These are phyloP conservation scores for Aegilops tauschii DNA, from an alignment of 176 grass and related monocot species.

Conservation along the genomic window DNA sequence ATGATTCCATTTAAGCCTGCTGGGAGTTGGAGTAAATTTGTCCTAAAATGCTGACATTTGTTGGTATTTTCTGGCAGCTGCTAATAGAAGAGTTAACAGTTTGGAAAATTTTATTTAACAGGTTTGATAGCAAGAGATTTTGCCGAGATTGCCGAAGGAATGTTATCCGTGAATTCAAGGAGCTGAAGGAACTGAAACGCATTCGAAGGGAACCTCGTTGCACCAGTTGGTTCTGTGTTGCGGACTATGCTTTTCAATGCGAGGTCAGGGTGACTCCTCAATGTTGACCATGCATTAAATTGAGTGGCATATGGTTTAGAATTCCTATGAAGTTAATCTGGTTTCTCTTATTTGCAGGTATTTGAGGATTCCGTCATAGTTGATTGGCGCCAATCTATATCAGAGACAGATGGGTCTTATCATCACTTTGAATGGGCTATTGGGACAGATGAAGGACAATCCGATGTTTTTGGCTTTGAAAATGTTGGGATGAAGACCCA, in stretches of 20 bases:
- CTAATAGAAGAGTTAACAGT: conserved; percentile 1
- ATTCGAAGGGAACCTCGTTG: conserved; percentile 68
- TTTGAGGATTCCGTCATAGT: conserved; percentile 66
- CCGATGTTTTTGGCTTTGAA: conserved; percentile 76
- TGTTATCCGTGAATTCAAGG: conserved; percentile 95
- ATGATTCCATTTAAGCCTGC: conserved; percentile 11
- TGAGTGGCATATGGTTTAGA: background rate
- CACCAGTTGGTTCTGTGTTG: conserved; percentile 87
- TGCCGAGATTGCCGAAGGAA: conserved; percentile 96
- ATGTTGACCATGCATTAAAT: background rate
- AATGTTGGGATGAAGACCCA: conserved; percentile 73
- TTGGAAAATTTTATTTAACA: conserved; percentile 32
- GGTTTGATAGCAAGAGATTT: conserved; percentile 98
- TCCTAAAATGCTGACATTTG: background rate
- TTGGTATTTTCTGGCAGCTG: conserved; percentile 3
- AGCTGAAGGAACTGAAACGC: conserved; percentile 92
- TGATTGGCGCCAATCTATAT: conserved; percentile 74
- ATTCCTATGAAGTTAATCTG: conserved; percentile 15
- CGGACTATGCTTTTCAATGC: conserved; percentile 87
- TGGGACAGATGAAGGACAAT: conserved; percentile 83
- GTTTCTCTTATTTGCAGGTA: conserved; percentile 57
- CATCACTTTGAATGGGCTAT: conserved; percentile 94
- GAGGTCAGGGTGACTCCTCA: conserved; percentile 53
- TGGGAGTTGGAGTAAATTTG: background rate
- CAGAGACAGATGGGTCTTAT: conserved; percentile 61